Percentiles rank a stretch among this genome's conserved stretches.
These are phyloP conservation scores for Rhodomyrtus tomentosa DNA, from an alignment of 345 rosid genomes.

Conservation along the genomic window DNA sequence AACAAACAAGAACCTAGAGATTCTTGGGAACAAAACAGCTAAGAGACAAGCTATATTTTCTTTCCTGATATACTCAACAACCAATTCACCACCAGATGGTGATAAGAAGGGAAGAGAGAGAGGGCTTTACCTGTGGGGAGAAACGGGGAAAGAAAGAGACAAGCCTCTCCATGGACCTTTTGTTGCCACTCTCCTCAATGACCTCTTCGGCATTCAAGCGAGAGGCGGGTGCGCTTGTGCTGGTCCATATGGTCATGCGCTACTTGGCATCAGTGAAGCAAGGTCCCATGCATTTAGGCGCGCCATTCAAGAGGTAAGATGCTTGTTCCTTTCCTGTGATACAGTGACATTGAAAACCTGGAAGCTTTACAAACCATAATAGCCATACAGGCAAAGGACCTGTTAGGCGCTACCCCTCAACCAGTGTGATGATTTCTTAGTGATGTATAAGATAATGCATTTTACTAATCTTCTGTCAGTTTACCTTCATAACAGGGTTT, in stretches of 20 bases:
- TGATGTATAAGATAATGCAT: neutral
- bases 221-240: conserved; percentile 64
- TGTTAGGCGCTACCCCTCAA: neutral
- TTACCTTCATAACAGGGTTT: conserved; percentile 23
- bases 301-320: conserved; percentile 29
- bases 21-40: conserved; percentile 29
- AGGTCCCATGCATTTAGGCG: conserved; percentile 19
- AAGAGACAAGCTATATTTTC: conserved; percentile 37
- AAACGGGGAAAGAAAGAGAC: conserved; percentile 23
- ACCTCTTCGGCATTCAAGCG: conserved; percentile 58
- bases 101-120: neutral
- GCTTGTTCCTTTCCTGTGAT: neutral
- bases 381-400: neutral
- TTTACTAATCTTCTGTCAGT: neutral
- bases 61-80: conserved; percentile 31
- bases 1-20: conserved; percentile 22
- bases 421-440: neutral
- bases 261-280: conserved; percentile 20
- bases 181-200: conserved; percentile 40
- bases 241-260: conserved; percentile 49
- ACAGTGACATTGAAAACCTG: neutral
- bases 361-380: neutral
- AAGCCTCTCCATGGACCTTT: conserved; percentile 54
- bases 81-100: neutral
- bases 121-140: conserved; percentile 22